Conservation (phyloP, 768 basidiomycete genomes). For the Russula olivacea region DNA sequence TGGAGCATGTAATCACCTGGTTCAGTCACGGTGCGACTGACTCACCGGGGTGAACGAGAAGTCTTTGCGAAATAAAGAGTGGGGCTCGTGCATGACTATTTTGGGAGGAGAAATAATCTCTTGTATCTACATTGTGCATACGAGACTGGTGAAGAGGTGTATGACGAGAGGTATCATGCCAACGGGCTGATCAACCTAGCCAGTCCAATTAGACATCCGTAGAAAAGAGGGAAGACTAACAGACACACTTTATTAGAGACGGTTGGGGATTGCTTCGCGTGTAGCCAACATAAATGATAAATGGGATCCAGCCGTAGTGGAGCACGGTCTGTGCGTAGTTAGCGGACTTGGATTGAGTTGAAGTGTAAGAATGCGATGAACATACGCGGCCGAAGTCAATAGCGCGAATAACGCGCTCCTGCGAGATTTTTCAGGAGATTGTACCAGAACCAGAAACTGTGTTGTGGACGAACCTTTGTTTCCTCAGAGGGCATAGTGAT, state of each 20-base stretch:
- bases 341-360: slow-evolving; percentile 3
- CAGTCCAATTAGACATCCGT: neutral
- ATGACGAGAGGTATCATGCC: slow-evolving; percentile 47
- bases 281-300: slow-evolving; percentile 95
- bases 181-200: slow-evolving; percentile 87
- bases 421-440: neutral
- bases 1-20: slow-evolving; percentile 22
- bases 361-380: slow-evolving; percentile 23
- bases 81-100: slow-evolving; percentile 10
- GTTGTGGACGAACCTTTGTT: slow-evolving; percentile 61
- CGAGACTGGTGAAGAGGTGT: slow-evolving; percentile 29
- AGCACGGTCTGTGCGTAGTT: slow-evolving; percentile 60
- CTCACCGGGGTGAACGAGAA: slow-evolving; percentile 6
- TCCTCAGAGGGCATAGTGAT: slow-evolving; percentile 75
- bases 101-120: slow-evolving; percentile 8
- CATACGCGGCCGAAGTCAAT: slow-evolving; percentile 78
- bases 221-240: slow-evolving; percentile 1
- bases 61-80: neutral
- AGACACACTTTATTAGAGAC: slow-evolving; percentile 85
- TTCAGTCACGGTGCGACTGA: neutral
- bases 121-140: slow-evolving; percentile 18
- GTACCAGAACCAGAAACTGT: neutral
- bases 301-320: slow-evolving; percentile 94
- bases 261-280: slow-evolving; percentile 90
- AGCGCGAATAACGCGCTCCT: slow-evolving; percentile 81